Percentiles rank a stretch among this genome's conserved stretches.
Evolutionary conservation across 805 yeast genomes (phyloP).

Genomic region (Kuraishia borneana): DNA sequence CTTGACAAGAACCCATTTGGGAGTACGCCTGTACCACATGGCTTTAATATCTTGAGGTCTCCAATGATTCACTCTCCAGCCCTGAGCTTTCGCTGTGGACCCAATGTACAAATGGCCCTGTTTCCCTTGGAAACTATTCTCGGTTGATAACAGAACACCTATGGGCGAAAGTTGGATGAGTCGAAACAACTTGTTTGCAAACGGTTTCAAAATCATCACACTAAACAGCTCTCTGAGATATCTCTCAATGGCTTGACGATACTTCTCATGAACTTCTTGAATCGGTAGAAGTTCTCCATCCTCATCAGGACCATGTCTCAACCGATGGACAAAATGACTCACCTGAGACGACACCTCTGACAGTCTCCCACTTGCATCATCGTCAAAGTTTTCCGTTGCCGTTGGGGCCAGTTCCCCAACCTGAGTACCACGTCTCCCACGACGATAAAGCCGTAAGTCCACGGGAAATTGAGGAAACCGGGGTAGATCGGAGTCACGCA

Average conservation of each 20-base stretch:
- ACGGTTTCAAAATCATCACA: conserved; percentile 59
- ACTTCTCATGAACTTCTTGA: conserved; percentile 15
- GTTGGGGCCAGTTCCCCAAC: not conserved
- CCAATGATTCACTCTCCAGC: conserved; percentile 93
- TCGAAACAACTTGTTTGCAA: conserved; percentile 71
- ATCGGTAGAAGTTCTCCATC: not conserved
- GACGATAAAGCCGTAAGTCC: conserved; percentile 5
- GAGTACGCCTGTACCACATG: conserved; percentile 84
- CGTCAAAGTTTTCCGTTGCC: not conserved
- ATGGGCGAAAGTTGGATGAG: conserved; percentile 88
- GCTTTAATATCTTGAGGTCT: conserved; percentile 67
- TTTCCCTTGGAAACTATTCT: conserved; percentile 72
- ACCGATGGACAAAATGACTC: not conserved
- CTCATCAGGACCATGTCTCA: not conserved
- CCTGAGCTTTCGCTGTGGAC: conserved; percentile 78
- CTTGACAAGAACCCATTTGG: conserved; percentile 85
- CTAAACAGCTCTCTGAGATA: conserved; percentile 56
- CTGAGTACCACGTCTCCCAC: not conserved
- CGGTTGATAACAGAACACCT: conserved; percentile 73
- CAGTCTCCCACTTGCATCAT: not conserved
- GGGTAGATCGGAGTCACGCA: conserved; percentile 20
- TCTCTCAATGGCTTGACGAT: conserved; percentile 39
- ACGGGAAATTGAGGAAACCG: conserved; percentile 22
- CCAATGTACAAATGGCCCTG: conserved; percentile 79
- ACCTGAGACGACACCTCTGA: conserved; percentile 1